phyloP scores from a whole-genome alignment of 371 early-diverging fungal genomes.

The Apophysomyces variabilis region DNA sequence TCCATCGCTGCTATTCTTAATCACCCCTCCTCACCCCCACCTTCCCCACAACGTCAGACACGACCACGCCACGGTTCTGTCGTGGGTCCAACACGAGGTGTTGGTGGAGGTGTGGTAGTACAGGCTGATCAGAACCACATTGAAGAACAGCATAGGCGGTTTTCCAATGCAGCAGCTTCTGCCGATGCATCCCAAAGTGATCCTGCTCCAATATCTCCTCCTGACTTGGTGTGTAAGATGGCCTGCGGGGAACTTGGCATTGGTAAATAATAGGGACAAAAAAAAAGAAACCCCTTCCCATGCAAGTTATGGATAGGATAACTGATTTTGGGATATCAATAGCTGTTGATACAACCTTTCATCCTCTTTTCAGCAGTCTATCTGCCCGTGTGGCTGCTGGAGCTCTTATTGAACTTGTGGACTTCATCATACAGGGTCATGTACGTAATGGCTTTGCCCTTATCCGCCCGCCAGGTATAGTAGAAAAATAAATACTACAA shows the following conservation, averaged over 20 bases:
- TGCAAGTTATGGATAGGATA: not conserved
- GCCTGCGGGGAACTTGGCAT: slow-evolving; percentile 61
- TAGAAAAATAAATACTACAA: not conserved
- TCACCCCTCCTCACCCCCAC: slow-evolving; percentile 5
- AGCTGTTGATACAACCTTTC: slow-evolving; percentile 65
- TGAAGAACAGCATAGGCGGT: slow-evolving; percentile 33
- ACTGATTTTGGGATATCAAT: too few relatives aligned
- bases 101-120: slow-evolving; percentile 42
- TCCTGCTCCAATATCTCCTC: slow-evolving; percentile 41
- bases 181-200: slow-evolving; percentile 19
- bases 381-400: slow-evolving; percentile 65
- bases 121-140: slow-evolving; percentile 30
- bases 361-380: slow-evolving; percentile 52
- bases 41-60: not conserved
- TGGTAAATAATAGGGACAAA: slow-evolving; percentile 20
- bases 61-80: slow-evolving; percentile 15
- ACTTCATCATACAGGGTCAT: slow-evolving; percentile 54
- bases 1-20: slow-evolving; percentile 49
- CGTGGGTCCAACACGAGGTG: slow-evolving; percentile 31
- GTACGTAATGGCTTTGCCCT: slow-evolving; percentile 69
- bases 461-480: slow-evolving; percentile 64
- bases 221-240: slow-evolving; percentile 53
- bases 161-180: slow-evolving; percentile 24
- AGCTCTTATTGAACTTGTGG: slow-evolving; percentile 54
- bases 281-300: not conserved